Conservation (phyloP, 106 monocot genomes). For the Acorus calamus region DNA sequence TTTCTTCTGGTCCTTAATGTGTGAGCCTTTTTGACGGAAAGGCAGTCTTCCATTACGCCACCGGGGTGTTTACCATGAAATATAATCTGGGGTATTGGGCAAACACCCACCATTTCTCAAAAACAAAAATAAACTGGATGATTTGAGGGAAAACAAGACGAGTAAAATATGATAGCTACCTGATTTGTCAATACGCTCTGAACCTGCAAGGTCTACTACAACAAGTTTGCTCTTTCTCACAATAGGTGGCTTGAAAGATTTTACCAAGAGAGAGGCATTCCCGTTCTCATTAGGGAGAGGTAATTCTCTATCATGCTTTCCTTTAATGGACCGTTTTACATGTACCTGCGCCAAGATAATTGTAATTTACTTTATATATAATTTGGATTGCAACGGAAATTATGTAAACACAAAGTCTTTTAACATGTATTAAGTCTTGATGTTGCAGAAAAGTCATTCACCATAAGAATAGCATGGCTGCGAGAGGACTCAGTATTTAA, state of each 20-base stretch:
- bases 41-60: too few species aligned
- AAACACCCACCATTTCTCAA: too few species aligned
- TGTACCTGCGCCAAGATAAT: constrained; percentile 45
- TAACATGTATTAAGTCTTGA: too few species aligned
- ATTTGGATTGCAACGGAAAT: too few species aligned
- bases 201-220: constrained; percentile 1
- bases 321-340: constrained; percentile 70
- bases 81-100: too few species aligned
- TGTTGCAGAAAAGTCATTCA: constrained; percentile 1
- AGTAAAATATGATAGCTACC: constrained; percentile 28
- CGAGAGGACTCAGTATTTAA: constrained; percentile 98
- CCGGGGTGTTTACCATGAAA: too few species aligned
- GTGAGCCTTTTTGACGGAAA: too few species aligned
- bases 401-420: too few species aligned
- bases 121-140: not conserved
- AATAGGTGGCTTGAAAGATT: constrained; percentile 47
- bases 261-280: constrained; percentile 43
- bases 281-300: constrained; percentile 61
- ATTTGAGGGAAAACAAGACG: not conserved
- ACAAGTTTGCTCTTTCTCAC: not conserved
- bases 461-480: constrained; percentile 96
- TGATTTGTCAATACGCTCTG: constrained; percentile 68
- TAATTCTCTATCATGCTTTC: constrained; percentile 47
- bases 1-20: too few species aligned
- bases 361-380: not conserved